Conservation (phyloP, 805 yeast species). For the Zygoascus flipseniorum region DNA sequence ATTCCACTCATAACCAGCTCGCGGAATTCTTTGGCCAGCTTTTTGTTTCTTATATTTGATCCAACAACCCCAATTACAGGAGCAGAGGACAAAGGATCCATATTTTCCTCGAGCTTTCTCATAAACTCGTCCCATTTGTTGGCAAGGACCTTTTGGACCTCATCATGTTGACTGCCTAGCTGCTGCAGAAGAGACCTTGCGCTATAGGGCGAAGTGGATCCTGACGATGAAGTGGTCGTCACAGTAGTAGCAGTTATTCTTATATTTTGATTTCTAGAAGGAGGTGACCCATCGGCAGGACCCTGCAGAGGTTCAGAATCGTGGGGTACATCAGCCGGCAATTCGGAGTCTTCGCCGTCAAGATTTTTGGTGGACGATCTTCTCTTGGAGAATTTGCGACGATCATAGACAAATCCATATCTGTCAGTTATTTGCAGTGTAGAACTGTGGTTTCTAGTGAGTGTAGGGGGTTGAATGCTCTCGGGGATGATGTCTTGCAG, state of each 20-base stretch:
- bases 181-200: conserved; percentile 29
- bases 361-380: neutral
- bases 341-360: neutral
- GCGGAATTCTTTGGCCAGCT: conserved; percentile 24
- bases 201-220: conserved; percentile 1
- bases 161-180: conserved; percentile 39
- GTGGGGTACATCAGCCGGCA: neutral
- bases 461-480: conserved; percentile 28
- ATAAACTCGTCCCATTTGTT: conserved; percentile 41
- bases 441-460: conserved; percentile 10
- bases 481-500: conserved; percentile 31
- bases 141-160: conserved; percentile 31
- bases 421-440: conserved; percentile 32
- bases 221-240: neutral
- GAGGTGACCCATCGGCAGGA: neutral
- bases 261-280: neutral
- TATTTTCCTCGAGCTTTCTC: conserved; percentile 21
- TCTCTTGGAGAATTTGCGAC: conserved; percentile 19
- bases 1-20: conserved; percentile 39
- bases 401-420: conserved; percentile 38
- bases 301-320: neutral
- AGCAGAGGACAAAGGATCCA: neutral
- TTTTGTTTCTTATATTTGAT: neutral
- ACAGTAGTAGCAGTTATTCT: conserved; percentile 1
- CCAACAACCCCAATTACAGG: conserved; percentile 6